phyloP scores from a whole-genome alignment of 1,139 yeast genomes.

The Pichia sp. region DNA sequence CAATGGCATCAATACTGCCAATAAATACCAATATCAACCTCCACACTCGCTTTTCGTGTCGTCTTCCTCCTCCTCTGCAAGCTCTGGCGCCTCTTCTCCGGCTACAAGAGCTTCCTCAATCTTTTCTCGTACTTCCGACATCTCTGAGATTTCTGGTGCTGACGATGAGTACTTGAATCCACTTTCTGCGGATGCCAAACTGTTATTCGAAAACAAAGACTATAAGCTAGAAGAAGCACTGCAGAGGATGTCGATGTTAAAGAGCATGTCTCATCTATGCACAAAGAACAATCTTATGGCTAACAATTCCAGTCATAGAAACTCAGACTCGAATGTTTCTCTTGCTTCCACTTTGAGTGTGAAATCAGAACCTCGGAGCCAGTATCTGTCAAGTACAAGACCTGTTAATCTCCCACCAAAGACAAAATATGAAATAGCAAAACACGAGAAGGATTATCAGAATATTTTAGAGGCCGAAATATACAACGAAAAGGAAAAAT shows the following conservation, averaged over 20 bases:
- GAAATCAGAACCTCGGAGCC: slow-evolving; percentile 20
- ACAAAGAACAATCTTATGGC: slow-evolving; percentile 3
- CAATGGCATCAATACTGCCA: not conserved
- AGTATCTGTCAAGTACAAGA: slow-evolving; percentile 48
- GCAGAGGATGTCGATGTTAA: slow-evolving; percentile 34
- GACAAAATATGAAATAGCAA: slow-evolving; percentile 45
- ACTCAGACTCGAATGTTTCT: not conserved
- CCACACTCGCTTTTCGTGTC: not conserved
- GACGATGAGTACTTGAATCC: slow-evolving; percentile 27
- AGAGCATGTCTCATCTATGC: slow-evolving; percentile 18
- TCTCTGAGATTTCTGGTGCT: slow-evolving; percentile 27
- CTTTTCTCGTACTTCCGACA: slow-evolving; percentile 31
- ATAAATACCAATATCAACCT: not conserved
- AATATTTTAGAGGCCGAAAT: slow-evolving; percentile 47
- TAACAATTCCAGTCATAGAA: not conserved
- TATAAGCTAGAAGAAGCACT: slow-evolving; percentile 39
- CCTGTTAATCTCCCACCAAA: slow-evolving; percentile 71
- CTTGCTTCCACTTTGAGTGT: not conserved
- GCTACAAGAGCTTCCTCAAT: slow-evolving; percentile 45
- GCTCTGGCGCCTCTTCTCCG: slow-evolving; percentile 25
- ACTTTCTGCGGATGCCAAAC: slow-evolving; percentile 45
- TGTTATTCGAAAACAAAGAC: slow-evolving; percentile 40
- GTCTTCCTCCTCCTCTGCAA: slow-evolving; percentile 11
- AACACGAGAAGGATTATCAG: slow-evolving; percentile 56
- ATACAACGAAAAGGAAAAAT: slow-evolving; percentile 37